phyloP scores from a whole-genome alignment of 495 filamentous ascomycete genomes.

The Penicillium lagena region DNA sequence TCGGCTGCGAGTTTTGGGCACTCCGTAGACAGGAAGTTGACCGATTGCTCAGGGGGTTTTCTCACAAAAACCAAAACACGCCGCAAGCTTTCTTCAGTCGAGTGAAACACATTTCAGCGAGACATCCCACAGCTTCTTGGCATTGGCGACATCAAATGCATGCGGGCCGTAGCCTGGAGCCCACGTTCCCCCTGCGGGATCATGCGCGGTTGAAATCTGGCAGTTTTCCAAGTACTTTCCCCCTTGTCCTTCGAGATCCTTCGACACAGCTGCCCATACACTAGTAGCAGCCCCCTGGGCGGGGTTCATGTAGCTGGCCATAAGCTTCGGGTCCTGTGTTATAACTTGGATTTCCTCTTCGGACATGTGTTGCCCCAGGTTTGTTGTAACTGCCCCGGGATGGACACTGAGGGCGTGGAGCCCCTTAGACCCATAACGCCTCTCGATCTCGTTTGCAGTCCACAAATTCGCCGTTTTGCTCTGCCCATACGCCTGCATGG shows the following conservation, averaged over 20 bases:
- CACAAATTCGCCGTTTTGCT: constrained; percentile 35
- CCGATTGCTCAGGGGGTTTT: too few relatives aligned
- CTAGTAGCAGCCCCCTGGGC: constrained; percentile 38
- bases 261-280: constrained; percentile 34
- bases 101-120: too few relatives aligned
- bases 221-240: constrained; percentile 38
- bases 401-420: constrained; percentile 34
- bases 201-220: too few relatives aligned
- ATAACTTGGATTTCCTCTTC: constrained; percentile 10
- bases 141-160: too few relatives aligned
- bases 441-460: constrained; percentile 41
- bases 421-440: constrained; percentile 29
- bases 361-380: constrained; percentile 10
- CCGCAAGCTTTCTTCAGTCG: too few relatives aligned
- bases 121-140: too few relatives aligned
- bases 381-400: constrained; percentile 31
- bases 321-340: constrained; percentile 11
- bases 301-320: constrained; percentile 25
- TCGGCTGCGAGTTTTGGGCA: too few relatives aligned
- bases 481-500: constrained; percentile 29
- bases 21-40: too few relatives aligned
- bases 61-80: too few relatives aligned
- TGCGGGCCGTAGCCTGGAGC: too few relatives aligned
- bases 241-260: constrained; percentile 30
- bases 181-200: too few relatives aligned